Percentiles rank a stretch among this genome's conserved stretches.
These are phyloP conservation scores for Melampsora larici-populina DNA, from an alignment of 1,284 basidiomycete species.

Conservation along the genomic window DNA sequence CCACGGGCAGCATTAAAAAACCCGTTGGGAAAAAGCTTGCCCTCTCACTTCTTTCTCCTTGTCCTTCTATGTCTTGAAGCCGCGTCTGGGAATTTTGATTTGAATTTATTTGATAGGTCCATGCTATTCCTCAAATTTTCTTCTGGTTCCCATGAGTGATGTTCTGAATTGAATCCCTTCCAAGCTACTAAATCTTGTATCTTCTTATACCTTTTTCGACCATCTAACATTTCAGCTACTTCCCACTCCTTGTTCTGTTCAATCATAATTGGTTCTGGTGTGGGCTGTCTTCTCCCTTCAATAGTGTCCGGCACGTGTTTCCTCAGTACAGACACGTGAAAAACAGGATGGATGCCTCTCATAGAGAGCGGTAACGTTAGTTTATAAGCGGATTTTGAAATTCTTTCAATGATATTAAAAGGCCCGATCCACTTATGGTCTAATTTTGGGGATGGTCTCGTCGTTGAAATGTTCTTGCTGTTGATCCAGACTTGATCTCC, in stretches of 20 bases:
- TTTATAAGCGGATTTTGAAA: no score
- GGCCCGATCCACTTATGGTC: no score
- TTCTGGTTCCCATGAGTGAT: no score
- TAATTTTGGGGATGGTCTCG: no score
- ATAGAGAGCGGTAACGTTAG: no score
- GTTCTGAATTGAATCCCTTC: not conserved
- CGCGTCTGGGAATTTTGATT: not conserved
- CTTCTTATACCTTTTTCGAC: conserved; percentile 2
- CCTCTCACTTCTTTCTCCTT: not conserved
- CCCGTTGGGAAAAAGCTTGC: no score
- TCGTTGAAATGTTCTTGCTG: not conserved
- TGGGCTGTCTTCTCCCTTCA: no score
- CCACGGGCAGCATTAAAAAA: no score
- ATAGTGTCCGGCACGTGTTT: no score
- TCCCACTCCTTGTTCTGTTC: not conserved
- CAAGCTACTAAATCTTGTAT: not conserved
- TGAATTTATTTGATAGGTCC: not conserved
- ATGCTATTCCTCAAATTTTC: no score
- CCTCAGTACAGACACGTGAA: conserved; percentile 6
- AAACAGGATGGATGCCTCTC: no score
- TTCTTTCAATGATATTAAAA: no score
- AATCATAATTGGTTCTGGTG: not conserved
- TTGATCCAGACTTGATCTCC: not conserved
- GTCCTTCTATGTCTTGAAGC: not conserved
- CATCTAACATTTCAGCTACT: not conserved